A percentile compares a stretch with the other conserved stretches of the same genome.
These are phyloP conservation scores for Pseudozyma sp. DNA, from an alignment of 1,284 basidiomycete genomes.

Conservation along the genomic window DNA sequence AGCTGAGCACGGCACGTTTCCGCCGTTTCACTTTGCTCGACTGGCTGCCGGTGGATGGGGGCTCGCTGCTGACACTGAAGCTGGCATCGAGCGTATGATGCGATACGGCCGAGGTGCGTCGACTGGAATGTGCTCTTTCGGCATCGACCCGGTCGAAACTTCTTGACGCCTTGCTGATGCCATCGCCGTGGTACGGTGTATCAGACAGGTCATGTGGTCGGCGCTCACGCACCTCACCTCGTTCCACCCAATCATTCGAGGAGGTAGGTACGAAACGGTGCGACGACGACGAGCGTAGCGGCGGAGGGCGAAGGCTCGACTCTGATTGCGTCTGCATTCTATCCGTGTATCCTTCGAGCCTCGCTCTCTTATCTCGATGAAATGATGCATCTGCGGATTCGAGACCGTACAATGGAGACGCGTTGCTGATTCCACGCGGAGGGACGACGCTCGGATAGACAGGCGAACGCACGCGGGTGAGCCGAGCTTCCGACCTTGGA, in stretches of 20 bases:
- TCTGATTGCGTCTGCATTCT: constrained; percentile 12
- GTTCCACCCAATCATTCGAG: constrained; percentile 21
- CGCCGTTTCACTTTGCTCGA: constrained; percentile 48
- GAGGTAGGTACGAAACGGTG: constrained; percentile 24
- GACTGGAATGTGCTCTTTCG: constrained; percentile 19
- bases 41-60: constrained; percentile 6
- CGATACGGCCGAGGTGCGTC: constrained; percentile 31
- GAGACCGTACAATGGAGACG: constrained; percentile 15
- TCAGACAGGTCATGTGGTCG: constrained; percentile 20
- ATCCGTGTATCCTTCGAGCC: constrained; percentile 34
- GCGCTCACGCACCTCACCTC: constrained; percentile 13
- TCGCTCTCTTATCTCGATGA: constrained; percentile 41
- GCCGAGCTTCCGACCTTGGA: constrained; percentile 15
- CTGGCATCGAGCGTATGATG: constrained; percentile 22
- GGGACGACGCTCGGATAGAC: constrained; percentile 18
- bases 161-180: not conserved
- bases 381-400: constrained; percentile 12
- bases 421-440: constrained; percentile 26
- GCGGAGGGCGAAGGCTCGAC: constrained; percentile 23
- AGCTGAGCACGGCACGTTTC: constrained; percentile 52
- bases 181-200: constrained; percentile 6
- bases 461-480: constrained; percentile 24
- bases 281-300: constrained; percentile 22
- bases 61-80: constrained; percentile 17
- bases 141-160: constrained; percentile 25